Evolutionary conservation across 2,329 filamentous ascomycete species (phyloP).

Genomic region (Colletotrichum sp.): DNA sequence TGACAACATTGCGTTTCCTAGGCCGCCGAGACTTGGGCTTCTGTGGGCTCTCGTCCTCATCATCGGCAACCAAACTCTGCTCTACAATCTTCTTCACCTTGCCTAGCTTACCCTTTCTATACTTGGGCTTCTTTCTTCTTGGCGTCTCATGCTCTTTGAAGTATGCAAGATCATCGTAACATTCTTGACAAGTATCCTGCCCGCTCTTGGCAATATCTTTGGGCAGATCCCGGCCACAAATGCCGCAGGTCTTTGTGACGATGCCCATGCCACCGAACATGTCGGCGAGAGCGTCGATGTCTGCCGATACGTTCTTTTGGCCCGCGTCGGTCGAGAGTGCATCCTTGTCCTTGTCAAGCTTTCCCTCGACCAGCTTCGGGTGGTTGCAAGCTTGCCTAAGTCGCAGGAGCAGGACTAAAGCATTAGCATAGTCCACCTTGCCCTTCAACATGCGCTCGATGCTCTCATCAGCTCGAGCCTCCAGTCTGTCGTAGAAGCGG

Average conservation of each 20-base stretch:
- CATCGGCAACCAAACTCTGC: slow-evolving; percentile 16
- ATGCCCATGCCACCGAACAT: slow-evolving; percentile 87
- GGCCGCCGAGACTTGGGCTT: slow-evolving; percentile 37
- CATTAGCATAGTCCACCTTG: slow-evolving; percentile 89
- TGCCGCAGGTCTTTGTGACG: slow-evolving; percentile 77
- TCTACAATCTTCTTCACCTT: slow-evolving; percentile 28
- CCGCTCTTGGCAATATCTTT: slow-evolving; percentile 46
- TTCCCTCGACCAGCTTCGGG: slow-evolving; percentile 83
- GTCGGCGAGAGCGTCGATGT: slow-evolving; percentile 84
- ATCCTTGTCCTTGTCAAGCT: slow-evolving; percentile 87
- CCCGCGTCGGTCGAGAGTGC: slow-evolving; percentile 64
- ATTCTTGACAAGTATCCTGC: slow-evolving; percentile 72
- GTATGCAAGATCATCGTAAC: slow-evolving; percentile 74
- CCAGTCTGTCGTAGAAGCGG: slow-evolving; percentile 83
- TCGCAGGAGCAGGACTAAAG: slow-evolving; percentile 88
- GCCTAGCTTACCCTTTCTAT: slow-evolving; percentile 37
- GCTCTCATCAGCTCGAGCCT: slow-evolving; percentile 83
- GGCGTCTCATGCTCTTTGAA: slow-evolving; percentile 55
- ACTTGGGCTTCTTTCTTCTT: slow-evolving; percentile 43
- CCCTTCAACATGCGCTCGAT: slow-evolving; percentile 88
- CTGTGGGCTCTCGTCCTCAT: slow-evolving; percentile 9
- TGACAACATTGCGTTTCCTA: slow-evolving; percentile 60
- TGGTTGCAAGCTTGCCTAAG: slow-evolving; percentile 95
- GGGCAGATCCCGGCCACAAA: slow-evolving; percentile 76
- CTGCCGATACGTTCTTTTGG: slow-evolving; percentile 60